Conservation (phyloP, 805 yeast genomes). For the Tetrapisispora namnaoensis region DNA sequence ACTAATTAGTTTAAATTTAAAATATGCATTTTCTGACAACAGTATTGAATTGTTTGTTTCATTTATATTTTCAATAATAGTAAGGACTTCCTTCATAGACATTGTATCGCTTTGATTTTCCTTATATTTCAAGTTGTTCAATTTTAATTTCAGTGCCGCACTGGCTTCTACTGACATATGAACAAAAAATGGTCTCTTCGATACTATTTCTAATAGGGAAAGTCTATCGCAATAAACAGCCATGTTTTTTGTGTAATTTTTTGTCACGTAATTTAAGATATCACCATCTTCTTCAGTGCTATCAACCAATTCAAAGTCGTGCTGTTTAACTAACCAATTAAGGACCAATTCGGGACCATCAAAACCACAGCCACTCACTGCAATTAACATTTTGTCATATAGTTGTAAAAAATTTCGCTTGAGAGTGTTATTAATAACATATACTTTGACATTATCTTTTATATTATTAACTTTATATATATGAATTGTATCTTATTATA, state of each 20-base stretch:
- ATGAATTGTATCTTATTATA: neutral
- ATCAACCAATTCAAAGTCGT: constrained; percentile 15
- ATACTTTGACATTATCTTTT: too few relatives aligned
- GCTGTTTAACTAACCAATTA: constrained; percentile 9
- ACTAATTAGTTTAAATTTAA: constrained; percentile 14
- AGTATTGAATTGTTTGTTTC: constrained; percentile 10
- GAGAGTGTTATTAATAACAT: too few relatives aligned
- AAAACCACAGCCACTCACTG: constrained; percentile 21
- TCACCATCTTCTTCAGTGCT: constrained; percentile 27
- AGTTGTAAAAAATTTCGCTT: too few relatives aligned
- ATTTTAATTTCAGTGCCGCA: constrained; percentile 34
- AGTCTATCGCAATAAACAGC: constrained; percentile 44
- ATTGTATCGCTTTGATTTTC: neutral
- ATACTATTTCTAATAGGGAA: constrained; percentile 36
- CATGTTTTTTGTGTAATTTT: constrained; percentile 51
- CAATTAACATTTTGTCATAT: constrained; percentile 16
- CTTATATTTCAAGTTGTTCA: neutral
- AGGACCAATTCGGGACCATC: constrained; percentile 18
- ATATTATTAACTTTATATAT: too few relatives aligned
- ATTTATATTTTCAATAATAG: constrained; percentile 23
- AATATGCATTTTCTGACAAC: constrained; percentile 19
- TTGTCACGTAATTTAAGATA: constrained; percentile 52
- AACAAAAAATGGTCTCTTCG: constrained; percentile 73
- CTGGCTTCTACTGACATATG: constrained; percentile 77
- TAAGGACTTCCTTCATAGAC: constrained; percentile 30